Evolutionary conservation across 148 eudicot genomes (phyloP).

Genomic region (Dianthus caryophyllus): DNA sequence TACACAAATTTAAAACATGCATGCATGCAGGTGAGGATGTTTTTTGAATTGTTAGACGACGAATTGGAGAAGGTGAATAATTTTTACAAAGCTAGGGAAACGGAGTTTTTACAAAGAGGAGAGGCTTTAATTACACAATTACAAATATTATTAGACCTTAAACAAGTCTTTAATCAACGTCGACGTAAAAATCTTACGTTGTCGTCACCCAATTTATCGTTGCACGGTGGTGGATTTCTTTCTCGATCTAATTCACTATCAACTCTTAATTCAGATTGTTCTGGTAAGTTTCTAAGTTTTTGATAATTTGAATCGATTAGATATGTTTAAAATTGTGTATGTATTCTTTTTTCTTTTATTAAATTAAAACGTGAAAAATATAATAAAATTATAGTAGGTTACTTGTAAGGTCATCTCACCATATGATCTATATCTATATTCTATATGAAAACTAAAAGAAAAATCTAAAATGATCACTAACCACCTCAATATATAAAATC

Average conservation of each 20-base stretch:
- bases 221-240: slow-evolving; percentile 30
- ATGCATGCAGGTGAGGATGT: slow-evolving; percentile 41
- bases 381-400: too few species aligned
- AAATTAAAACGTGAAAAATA: too few species aligned
- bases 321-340: too few species aligned
- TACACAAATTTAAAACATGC: neutral
- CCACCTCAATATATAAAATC: too few species aligned
- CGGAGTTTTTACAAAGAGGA: slow-evolving; percentile 63
- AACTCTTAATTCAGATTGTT: slow-evolving; percentile 44
- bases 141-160: slow-evolving; percentile 52
- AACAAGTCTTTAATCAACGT: slow-evolving; percentile 46
- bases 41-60: slow-evolving; percentile 60
- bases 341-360: too few species aligned
- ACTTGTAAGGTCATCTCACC: too few species aligned
- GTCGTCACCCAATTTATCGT: slow-evolving; percentile 14
- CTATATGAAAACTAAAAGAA: too few species aligned
- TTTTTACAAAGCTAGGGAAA: slow-evolving; percentile 63
- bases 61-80: slow-evolving; percentile 81
- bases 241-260: slow-evolving; percentile 43
- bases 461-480: too few species aligned
- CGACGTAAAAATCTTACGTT: slow-evolving; percentile 38
- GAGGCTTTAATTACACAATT: slow-evolving; percentile 59
- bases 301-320: too few species aligned
- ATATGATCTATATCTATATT: too few species aligned
- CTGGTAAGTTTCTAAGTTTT: slow-evolving; percentile 44